Base-by-base conservation (phyloP, 2,329 filamentous ascomycete species). In the Botryotinia globosa region DNA sequence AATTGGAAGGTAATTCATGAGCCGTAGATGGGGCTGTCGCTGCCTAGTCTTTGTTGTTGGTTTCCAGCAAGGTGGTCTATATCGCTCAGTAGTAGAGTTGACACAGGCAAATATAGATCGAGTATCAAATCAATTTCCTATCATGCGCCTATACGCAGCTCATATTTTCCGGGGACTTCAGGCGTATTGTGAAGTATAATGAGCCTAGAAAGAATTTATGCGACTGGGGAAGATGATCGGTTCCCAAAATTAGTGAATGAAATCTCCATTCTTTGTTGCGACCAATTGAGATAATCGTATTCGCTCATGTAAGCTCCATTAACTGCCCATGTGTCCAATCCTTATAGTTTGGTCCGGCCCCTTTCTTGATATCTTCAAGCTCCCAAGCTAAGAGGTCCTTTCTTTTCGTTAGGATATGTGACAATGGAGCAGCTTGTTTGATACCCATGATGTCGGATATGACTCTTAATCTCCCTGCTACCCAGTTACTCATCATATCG, bases 381-480 rank as follows among this genome's bases (percentile, higher is more conserved):
- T 74, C 62, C 72, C 72, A 74, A 34, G 69, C 54, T 32, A 72
- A 32, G 16, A 75, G 25, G 44, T 76, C 74, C 37, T 72, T 69
- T 42, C 66, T 73, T 22, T 63, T 70, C 18, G 25, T 59, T 37
- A 77, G 32, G 9, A 69, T 59, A 42, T 75, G 34, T 22, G 77
- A 74, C 18, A 79, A 61, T 20, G 77, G 75, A 10, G 44, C 74
- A 29, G 78, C 78, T 73, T 80, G 78, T 56, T 73, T 70, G 37
- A 78, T 77, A 0, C 75, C 76, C 74, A 79, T 76, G 3, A 76
- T 74, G n/a, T 78, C 75, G 8, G 75, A 65, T 32, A 80, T 78
- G 48, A 74, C 74, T 59, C 68, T 72, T 10, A 79, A 68, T 62
- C 77, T 72, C 9, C 76, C 74, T 32, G 74, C 74, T 45, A 79